phyloP scores from a whole-genome alignment of 2,329 filamentous ascomycete genomes.

The Aspergillus sp. region DNA sequence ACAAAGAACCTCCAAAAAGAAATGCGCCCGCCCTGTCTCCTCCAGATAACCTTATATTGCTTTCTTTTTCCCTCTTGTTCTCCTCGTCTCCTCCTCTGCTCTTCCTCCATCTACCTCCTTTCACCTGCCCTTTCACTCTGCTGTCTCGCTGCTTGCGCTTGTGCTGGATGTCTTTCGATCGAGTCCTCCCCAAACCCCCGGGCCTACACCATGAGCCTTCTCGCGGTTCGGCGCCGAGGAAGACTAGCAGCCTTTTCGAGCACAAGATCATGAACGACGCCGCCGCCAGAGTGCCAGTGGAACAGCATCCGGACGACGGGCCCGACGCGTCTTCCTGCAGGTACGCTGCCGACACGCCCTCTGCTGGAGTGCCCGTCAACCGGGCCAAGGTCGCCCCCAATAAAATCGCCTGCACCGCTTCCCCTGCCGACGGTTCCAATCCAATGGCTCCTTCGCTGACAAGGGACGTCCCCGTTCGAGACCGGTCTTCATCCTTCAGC shows the following conservation, averaged over 20 bases:
- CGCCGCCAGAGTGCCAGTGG: constrained; percentile 13
- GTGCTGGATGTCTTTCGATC: constrained; percentile 40
- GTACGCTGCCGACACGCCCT: constrained; percentile 12
- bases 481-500: constrained; percentile 24
- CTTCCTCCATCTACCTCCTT: too few species aligned
- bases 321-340: constrained; percentile 8
- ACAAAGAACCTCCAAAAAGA: constrained; percentile 4
- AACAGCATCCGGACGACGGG: constrained; percentile 8
- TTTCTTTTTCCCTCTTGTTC: constrained; percentile 2
- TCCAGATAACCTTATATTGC: constrained; percentile 8
- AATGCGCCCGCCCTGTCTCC: too few species aligned
- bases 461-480: constrained; percentile 15
- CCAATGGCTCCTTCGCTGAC: constrained; percentile 8
- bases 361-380: constrained; percentile 19
- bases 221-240: constrained; percentile 22
- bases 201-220: constrained; percentile 33
- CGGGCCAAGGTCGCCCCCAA: constrained; percentile 16
- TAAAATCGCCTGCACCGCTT: constrained; percentile 8
- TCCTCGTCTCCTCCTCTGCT: constrained; percentile 1
- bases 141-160: constrained; percentile 1
- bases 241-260: constrained; percentile 28
- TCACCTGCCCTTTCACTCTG: constrained; percentile 1
- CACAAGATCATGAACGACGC: constrained; percentile 35
- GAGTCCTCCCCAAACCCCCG: constrained; percentile 37
- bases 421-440: constrained; percentile 10